A percentile compares a stretch with the other conserved stretches of the same genome.
phyloP scores from a whole-genome alignment of 2,329 filamentous ascomycete species.

The Ophiostoma himal-ulmi region DNA sequence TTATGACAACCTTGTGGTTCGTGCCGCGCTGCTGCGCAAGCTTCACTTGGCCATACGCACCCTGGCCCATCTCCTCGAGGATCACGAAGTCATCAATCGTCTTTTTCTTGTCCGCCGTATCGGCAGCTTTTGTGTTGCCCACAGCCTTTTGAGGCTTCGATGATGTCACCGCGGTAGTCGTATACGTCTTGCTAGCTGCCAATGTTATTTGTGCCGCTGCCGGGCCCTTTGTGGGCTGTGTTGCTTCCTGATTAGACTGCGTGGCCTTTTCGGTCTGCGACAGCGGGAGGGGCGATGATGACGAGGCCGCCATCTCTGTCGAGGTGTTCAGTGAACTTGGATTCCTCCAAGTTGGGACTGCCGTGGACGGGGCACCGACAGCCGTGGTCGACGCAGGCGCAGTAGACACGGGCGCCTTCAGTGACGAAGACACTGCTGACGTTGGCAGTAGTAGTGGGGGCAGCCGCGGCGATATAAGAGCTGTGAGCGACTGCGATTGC shows the following conservation, averaged over 20 bases:
- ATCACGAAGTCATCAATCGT: conserved; percentile 86
- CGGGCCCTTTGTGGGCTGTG: neutral
- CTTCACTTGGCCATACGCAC: conserved; percentile 96
- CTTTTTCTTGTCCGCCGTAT: conserved; percentile 54
- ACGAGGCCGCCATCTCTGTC: conserved; percentile 9
- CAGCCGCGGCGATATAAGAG: conserved; percentile 2
- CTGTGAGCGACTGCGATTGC: conserved; percentile 34
- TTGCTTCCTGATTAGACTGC: neutral
- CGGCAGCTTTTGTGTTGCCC: conserved; percentile 28
- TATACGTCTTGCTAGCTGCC: neutral
- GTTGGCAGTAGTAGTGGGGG: conserved; percentile 14
- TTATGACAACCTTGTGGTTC: conserved; percentile 82
- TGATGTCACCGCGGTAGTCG: neutral
- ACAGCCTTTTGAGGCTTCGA: neutral
- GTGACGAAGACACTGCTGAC: neutral
- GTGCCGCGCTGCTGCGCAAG: conserved; percentile 78
- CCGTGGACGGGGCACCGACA: neutral
- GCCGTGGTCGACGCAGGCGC: neutral
- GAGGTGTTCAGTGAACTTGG: too few relatives aligned
- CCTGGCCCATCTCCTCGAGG: conserved; percentile 96
- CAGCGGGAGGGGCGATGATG: neutral
- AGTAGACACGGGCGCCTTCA: neutral
- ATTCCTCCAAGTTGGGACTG: neutral
- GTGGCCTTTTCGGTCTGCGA: neutral
- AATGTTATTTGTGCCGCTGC: neutral